Percentiles rank a stretch among this genome's conserved stretches.
phyloP scores from a whole-genome alignment of 2,329 filamentous ascomycete species.

The Coleophoma cylindrospora region DNA sequence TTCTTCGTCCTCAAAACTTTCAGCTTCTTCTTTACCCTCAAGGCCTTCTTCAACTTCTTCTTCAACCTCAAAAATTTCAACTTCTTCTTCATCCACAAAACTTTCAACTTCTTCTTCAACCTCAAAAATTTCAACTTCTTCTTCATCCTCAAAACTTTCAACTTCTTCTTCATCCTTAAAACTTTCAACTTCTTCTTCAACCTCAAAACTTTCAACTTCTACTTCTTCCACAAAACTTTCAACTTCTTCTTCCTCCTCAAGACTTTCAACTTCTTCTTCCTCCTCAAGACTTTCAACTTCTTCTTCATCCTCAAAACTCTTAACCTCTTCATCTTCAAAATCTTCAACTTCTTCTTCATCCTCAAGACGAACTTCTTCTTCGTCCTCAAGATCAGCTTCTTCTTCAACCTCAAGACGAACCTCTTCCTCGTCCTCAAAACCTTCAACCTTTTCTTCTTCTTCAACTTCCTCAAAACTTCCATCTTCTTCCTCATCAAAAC shows the following conservation, averaged over 20 bases:
- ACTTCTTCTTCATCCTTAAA: background rate
- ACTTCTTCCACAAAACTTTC: background rate
- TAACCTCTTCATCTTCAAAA: background rate
- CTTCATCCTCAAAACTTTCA: background rate
- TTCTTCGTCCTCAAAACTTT: background rate
- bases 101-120: background rate
- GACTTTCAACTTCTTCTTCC: background rate
- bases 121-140: background rate
- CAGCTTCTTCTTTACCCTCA: background rate
- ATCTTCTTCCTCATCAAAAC: background rate
- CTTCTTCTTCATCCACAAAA: background rate
- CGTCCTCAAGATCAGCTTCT: background rate
- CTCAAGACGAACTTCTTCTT: too few relatives aligned
- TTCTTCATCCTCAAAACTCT: background rate
- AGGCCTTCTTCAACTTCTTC: background rate
- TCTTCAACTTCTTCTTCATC: too few relatives aligned
- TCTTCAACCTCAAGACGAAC: background rate
- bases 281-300: background rate
- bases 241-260: background rate
- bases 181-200: background rate
- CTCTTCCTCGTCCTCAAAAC: background rate
- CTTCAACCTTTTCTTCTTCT: background rate
- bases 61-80: background rate
- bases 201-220: background rate
- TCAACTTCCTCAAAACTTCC: too few relatives aligned